Evolutionary conservation across 345 rosid genomes (phyloP).

Genomic region (Eucalyptus curtisii): DNA sequence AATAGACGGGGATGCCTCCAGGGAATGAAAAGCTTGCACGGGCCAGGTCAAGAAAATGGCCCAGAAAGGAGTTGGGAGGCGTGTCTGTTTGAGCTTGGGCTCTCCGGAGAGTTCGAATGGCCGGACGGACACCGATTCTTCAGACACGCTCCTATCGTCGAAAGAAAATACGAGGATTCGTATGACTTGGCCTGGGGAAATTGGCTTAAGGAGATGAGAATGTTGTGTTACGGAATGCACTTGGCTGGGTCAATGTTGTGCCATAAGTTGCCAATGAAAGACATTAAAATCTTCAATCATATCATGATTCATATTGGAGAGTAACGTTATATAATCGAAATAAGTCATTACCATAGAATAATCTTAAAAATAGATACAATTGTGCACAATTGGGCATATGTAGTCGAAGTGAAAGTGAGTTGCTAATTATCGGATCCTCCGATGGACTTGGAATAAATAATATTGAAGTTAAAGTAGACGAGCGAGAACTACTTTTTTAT

Average conservation of each 20-base stretch:
- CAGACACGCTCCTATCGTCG: too few species aligned
- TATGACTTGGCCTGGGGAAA: background rate
- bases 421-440: background rate
- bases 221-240: background rate
- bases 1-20: background rate
- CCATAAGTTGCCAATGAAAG: background rate
- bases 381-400: background rate
- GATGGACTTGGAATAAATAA: background rate
- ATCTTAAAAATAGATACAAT: background rate
- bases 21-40: background rate
- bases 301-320: accelerated
- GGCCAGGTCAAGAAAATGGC: background rate
- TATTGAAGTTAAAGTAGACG: background rate
- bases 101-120: background rate
- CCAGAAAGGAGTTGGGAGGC: background rate
- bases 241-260: background rate
- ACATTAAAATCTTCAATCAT: background rate
- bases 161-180: background rate
- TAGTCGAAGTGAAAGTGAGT: background rate
- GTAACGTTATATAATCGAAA: accelerated
- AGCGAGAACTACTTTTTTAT: background rate
- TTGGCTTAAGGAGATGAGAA: background rate
- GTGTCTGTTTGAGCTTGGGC: background rate
- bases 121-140: too few species aligned
- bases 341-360: background rate